Conservation (phyloP, 2,329 filamentous ascomycete species). For the Sporothrix euskadiensis region DNA sequence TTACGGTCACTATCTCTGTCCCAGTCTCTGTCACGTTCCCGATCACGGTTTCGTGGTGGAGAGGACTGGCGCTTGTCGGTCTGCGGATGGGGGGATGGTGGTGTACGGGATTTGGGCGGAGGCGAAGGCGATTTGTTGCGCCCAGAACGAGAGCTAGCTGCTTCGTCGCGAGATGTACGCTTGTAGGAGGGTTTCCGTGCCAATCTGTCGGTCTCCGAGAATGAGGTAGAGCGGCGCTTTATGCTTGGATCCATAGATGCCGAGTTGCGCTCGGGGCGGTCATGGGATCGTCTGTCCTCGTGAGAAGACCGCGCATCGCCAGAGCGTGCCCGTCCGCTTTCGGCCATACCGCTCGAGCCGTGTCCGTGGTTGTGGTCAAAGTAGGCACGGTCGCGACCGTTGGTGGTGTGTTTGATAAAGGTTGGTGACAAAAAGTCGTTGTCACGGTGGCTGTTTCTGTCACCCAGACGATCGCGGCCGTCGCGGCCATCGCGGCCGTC, state of each 20-base stretch:
- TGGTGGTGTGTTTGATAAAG: constrained; percentile 45
- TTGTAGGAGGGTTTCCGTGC: constrained; percentile 29
- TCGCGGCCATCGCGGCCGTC: constrained; percentile 37
- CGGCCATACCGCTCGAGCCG: neutral
- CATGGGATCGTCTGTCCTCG: constrained; percentile 19
- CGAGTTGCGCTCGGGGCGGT: constrained; percentile 8
- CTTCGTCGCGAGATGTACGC: constrained; percentile 30
- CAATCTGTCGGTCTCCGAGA: constrained; percentile 32
- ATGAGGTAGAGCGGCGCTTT: constrained; percentile 42
- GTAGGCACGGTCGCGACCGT: constrained; percentile 48
- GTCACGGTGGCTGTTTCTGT: constrained; percentile 36
- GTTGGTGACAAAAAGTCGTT: constrained; percentile 45
- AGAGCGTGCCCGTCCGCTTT: constrained; percentile 27
- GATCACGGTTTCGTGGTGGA: constrained; percentile 17
- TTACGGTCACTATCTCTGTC: constrained; percentile 24
- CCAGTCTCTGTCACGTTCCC: constrained; percentile 30
- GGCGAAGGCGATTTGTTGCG: constrained; percentile 29
- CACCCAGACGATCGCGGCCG: constrained; percentile 32
- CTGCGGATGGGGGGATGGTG: constrained; percentile 35
- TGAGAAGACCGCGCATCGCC: constrained; percentile 24
- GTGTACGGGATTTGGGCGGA: constrained; percentile 37
- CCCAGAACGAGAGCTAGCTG: constrained; percentile 23
- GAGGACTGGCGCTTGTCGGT: constrained; percentile 15
- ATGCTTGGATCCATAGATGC: constrained; percentile 27
- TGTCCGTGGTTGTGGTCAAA: constrained; percentile 36